These are phyloP conservation scores for Metarhizium sp. DNA, from an alignment of 2,329 filamentous ascomycete species.

Conservation along the genomic window DNA sequence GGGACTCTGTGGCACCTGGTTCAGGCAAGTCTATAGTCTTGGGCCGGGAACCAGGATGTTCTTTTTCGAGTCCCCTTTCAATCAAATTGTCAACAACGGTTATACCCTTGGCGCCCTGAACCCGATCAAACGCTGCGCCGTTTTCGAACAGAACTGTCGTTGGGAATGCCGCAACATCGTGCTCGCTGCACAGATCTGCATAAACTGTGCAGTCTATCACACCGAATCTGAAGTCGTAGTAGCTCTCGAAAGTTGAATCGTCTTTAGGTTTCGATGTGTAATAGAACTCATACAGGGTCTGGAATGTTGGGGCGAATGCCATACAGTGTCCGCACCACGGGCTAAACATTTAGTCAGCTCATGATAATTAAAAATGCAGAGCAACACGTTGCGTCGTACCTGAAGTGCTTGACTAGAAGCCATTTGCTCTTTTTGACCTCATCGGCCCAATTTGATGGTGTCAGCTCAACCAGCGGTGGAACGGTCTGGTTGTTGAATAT, in stretches of 20 bases:
- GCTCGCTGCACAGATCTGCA: constrained; percentile 63
- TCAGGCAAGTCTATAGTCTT: constrained; percentile 58
- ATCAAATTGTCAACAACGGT: constrained; percentile 57
- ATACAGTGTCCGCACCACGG: constrained; percentile 65
- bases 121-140: constrained; percentile 55
- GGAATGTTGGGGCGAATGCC: constrained; percentile 72
- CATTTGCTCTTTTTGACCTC: constrained; percentile 45
- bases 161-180: constrained; percentile 63
- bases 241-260: constrained; percentile 59
- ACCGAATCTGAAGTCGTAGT: constrained; percentile 85
- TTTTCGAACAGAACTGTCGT: constrained; percentile 73
- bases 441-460: constrained; percentile 45
- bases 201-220: constrained; percentile 78
- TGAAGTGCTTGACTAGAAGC: constrained; percentile 56
- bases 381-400: constrained; percentile 31
- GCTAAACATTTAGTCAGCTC: constrained; percentile 26
- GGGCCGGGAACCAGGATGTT: constrained; percentile 73
- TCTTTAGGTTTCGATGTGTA: constrained; percentile 68
- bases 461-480: constrained; percentile 54
- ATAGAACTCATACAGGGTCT: constrained; percentile 94
- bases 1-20: constrained; percentile 49
- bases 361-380: constrained; percentile 10
- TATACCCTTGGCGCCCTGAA: constrained; percentile 61
- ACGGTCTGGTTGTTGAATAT: constrained; percentile 59
- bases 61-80: constrained; percentile 66